These are phyloP conservation scores for Eutreptiella sp. DNA, from an alignment of 208 protist genomes.

Conservation along the genomic window DNA sequence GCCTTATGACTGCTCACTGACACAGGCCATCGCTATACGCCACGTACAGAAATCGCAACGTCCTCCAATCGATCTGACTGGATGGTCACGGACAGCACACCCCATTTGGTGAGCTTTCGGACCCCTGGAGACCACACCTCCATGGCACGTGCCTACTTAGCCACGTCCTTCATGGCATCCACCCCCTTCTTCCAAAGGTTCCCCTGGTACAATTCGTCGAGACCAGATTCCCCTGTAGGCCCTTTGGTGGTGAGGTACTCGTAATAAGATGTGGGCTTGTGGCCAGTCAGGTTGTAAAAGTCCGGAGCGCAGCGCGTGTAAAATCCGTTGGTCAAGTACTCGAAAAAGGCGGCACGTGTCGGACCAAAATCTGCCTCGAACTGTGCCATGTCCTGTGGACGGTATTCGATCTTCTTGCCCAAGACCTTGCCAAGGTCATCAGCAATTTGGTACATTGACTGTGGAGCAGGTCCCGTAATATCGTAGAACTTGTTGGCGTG, in stretches of 20 bases:
- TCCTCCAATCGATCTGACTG: too few species aligned
- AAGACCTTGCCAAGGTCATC: conserved; percentile 11
- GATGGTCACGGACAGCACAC: too few species aligned
- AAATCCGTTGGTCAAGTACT: conserved; percentile 21
- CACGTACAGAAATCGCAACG: too few species aligned
- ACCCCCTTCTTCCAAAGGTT: conserved; percentile 15
- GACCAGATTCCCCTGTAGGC: conserved; percentile 7
- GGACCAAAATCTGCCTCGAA: conserved; percentile 18
- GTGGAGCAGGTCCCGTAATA: conserved; percentile 5
- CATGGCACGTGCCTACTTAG: too few species aligned
- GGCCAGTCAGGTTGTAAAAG: conserved; percentile 24
- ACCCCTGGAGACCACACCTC: too few species aligned
- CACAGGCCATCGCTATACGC: too few species aligned
- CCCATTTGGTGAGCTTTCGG: too few species aligned
- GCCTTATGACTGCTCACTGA: too few species aligned
- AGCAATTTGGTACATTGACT: conserved; percentile 21
- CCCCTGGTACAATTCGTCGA: conserved; percentile 3
- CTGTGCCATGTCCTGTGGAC: conserved; percentile 14
- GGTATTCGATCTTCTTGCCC: conserved; percentile 8
- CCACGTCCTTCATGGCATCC: conserved; percentile 18
- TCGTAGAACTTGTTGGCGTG: conserved; percentile 29
- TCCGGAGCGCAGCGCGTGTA: conserved; percentile 22
- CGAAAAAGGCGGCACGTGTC: conserved; percentile 17
- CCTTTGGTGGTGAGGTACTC: conserved; percentile 8
- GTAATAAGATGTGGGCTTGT: conserved; percentile 6